Conservation (phyloP, 1,284 basidiomycete species). For the Rhodofomes roseus region DNA sequence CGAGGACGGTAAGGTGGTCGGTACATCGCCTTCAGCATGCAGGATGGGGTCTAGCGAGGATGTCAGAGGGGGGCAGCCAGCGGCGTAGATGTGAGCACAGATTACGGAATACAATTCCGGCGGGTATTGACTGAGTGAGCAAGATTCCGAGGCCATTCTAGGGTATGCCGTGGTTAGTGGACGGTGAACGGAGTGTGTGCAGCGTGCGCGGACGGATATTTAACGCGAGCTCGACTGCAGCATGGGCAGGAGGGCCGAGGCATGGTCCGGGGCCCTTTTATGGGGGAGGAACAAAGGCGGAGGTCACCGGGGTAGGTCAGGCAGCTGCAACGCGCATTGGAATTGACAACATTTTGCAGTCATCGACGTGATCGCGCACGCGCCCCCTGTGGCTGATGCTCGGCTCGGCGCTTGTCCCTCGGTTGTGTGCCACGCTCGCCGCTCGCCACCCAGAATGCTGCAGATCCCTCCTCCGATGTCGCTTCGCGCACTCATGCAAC, state of each 20-base stretch:
- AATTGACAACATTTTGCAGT: constrained; percentile 2
- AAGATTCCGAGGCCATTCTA: constrained; percentile 16
- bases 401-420: neutral
- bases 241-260: neutral
- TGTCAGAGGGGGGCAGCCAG: constrained; percentile 48
- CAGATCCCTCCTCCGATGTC: neutral
- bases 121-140: constrained; percentile 36
- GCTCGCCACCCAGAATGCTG: neutral
- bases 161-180: neutral
- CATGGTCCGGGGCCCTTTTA: neutral
- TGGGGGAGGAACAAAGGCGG: neutral
- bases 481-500: neutral
- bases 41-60: constrained; percentile 71
- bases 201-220: neutral
- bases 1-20: constrained; percentile 65
- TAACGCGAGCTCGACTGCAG: neutral
- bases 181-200: neutral
- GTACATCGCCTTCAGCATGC: constrained; percentile 42
- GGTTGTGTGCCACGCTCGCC: neutral
- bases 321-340: neutral
- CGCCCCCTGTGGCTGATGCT: neutral
- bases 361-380: constrained; percentile 10
- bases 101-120: constrained; percentile 65
- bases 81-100: constrained; percentile 62
- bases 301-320: constrained; percentile 5